Evolutionary conservation across 2,329 filamentous ascomycete genomes (phyloP).

Genomic region (Colletotrichum siamense): DNA sequence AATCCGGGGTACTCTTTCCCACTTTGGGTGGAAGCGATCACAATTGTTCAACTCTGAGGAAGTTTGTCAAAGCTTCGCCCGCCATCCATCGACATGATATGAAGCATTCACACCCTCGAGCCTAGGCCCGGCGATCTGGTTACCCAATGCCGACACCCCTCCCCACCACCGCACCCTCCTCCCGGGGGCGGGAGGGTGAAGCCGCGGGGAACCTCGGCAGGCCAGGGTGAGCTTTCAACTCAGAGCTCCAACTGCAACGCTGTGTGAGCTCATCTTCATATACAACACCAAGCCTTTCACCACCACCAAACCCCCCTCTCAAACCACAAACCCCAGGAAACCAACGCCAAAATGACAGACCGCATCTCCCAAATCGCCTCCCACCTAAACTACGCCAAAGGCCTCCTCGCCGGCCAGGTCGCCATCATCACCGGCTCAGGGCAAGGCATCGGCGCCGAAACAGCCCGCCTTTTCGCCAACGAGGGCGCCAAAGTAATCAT

Average conservation of each 20-base stretch:
- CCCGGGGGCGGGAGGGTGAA: background rate
- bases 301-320: background rate
- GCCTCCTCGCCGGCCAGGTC: slow-evolving; percentile 78
- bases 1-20: background rate
- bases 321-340: background rate
- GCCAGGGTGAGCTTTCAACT: background rate
- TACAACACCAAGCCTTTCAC: background rate
- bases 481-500: slow-evolving; percentile 87
- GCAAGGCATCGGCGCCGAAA: slow-evolving; percentile 88
- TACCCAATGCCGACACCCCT: background rate
- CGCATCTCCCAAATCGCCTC: slow-evolving; percentile 74
- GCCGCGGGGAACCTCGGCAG: slow-evolving; percentile 26
- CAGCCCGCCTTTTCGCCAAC: slow-evolving; percentile 81
- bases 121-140: background rate
- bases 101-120: background rate
- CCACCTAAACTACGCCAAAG: slow-evolving; percentile 83
- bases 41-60: rapidly evolving
- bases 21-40: background rate
- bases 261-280: background rate
- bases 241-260: background rate
- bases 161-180: slow-evolving; percentile 1
- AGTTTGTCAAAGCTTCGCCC: too few relatives aligned
- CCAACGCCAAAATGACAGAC: slow-evolving; percentile 48
- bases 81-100: too few relatives aligned
- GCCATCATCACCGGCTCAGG: slow-evolving; percentile 89